phyloP scores from a whole-genome alignment of 257 asterid species.

The Solanum clarkiae region DNA sequence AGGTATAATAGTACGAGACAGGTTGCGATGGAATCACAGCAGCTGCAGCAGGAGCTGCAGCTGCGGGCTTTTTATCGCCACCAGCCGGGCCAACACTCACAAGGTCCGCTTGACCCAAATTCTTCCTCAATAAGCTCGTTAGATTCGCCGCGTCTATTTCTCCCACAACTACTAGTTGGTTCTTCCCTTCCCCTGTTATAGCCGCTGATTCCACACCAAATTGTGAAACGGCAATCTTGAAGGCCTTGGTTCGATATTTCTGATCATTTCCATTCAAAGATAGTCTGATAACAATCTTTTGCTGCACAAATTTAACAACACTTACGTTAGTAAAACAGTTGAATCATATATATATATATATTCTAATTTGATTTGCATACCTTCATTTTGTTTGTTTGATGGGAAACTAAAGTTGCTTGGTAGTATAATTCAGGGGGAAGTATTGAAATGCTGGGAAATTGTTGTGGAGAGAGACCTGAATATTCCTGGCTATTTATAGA shows the following conservation, averaged over 20 bases:
- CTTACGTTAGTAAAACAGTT: neutral
- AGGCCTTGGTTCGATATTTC: neutral
- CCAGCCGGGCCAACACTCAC: neutral
- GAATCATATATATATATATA: neutral
- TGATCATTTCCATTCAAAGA: neutral
- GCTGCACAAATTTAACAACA: neutral
- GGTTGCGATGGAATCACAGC: neutral
- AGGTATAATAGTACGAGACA: neutral
- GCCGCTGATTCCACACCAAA: constrained; percentile 1
- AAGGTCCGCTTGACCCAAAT: neutral
- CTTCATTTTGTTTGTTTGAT: neutral
- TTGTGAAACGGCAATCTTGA: neutral
- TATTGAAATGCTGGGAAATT: neutral
- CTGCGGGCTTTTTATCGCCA: neutral
- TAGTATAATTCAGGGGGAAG: neutral
- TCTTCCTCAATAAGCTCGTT: neutral
- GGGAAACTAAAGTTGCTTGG: neutral
- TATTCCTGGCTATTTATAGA: neutral
- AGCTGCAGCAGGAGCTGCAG: neutral
- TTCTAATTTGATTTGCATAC: neutral
- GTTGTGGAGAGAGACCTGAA: neutral
- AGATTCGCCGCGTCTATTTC: neutral
- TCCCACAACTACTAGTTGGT: neutral
- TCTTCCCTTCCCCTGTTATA: neutral
- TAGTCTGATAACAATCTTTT: neutral